Percentiles rank a stretch among this genome's conserved stretches.
Evolutionary conservation across 2,329 filamentous ascomycete species (phyloP).

Genomic region (Phaeosphaeriaceae sp.): DNA sequence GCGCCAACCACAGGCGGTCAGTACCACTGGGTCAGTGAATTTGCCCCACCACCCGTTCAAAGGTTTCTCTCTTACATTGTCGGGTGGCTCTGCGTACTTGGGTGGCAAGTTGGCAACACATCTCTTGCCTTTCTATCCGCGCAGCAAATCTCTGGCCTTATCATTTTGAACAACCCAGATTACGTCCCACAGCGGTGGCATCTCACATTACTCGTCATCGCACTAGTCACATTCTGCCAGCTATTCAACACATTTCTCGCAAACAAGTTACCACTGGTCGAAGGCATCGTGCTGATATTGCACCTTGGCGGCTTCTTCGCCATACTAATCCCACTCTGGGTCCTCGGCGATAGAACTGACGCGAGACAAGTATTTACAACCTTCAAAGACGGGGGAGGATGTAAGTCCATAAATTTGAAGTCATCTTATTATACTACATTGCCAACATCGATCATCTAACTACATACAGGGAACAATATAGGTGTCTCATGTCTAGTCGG

Average conservation of each 20-base stretch:
- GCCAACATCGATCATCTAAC: too few species aligned
- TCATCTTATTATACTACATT: too few species aligned
- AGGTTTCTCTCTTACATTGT: constrained; percentile 49
- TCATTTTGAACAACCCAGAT: constrained; percentile 46
- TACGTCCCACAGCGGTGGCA: constrained; percentile 54
- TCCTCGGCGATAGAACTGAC: constrained; percentile 38
- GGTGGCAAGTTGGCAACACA: constrained; percentile 55
- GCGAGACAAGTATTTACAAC: constrained; percentile 52
- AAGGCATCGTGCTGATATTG: constrained; percentile 42
- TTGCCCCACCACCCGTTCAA: constrained; percentile 47
- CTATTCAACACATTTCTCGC: constrained; percentile 52
- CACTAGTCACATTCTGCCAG: constrained; percentile 40
- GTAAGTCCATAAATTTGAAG: constrained; percentile 10
- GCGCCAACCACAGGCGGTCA: constrained; percentile 42
- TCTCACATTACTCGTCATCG: constrained; percentile 55
- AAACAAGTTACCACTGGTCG: constrained; percentile 38
- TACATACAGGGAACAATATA: constrained; percentile 21
- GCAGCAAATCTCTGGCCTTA: constrained; percentile 48
- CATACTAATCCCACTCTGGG: constrained; percentile 49
- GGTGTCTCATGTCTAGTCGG: constrained; percentile 52
- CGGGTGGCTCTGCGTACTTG: constrained; percentile 55
- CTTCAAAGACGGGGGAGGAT: constrained; percentile 54
- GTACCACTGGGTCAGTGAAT: constrained; percentile 43
- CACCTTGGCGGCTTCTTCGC: constrained; percentile 59
- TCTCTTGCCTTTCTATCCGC: constrained; percentile 51